Base-by-base conservation (phyloP, 2,329 filamentous ascomycete genomes). In the Aspergillus carbonarius region DNA sequence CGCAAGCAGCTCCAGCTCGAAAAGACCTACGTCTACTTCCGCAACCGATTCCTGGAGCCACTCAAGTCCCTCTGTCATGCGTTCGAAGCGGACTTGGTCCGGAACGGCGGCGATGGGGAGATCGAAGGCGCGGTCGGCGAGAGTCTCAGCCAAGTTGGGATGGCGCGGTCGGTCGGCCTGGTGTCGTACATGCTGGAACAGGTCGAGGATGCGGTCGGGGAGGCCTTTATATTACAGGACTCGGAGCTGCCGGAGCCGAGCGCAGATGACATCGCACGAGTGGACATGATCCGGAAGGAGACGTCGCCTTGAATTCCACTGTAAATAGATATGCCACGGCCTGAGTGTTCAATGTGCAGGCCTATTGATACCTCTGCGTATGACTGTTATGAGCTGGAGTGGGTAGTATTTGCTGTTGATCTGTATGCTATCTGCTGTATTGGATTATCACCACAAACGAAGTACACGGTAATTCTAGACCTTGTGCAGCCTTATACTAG, bases 1-100 rank as follows among this genome's bases (percentile, higher is more conserved):
- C 79, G 81, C 32, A 67, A 76, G 18, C 68, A 68, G 1, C 72
- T 87, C 0, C 78, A 80, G 34, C 76, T 86, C 2, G 67, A 69
- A 20, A 72, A 73, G 58, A 70, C 72, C 0, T 64, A 72, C 23
- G 52, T 64, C 2, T 71, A 64, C 55, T 75, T 78, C 64, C 71
- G 67, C 15, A 64, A 56, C 15, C 63, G 70, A 8, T 75, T 75
- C 30, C 61, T 75, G 0, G 60, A 60, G 7, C 76, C 72, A 1
- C 63, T 78, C 18, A 72, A 71, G 35, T 59, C 67, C 6, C 54
- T 71, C 2, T 73, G 72, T 50, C 69, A 63, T 23, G 63, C 66
- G 2, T 72, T 76, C 35, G 72, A 74, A 49, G 62, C 59, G 4
- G 73, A 76, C 51, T 61, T 74, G 10, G 49, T 60, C 1, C 47